Evolutionary conservation across 495 filamentous ascomycete species (phyloP).

Genomic region (Hypomontagnella monticulosa): DNA sequence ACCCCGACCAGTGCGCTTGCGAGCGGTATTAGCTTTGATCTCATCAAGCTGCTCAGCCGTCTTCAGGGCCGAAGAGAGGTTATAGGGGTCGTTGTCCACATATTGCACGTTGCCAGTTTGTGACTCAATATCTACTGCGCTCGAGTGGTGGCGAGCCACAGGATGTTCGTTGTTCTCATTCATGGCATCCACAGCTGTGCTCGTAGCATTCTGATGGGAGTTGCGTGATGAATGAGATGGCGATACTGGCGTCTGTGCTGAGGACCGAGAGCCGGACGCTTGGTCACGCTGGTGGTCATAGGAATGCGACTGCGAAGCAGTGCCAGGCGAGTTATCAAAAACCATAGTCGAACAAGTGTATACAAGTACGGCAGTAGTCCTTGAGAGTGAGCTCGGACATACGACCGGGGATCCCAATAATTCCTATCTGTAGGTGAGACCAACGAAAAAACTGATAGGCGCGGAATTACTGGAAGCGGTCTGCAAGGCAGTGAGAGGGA

Average conservation of each 20-base stretch:
- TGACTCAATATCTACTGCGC: constrained; percentile 69
- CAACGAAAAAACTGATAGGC: constrained; percentile 16
- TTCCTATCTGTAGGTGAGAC: constrained; percentile 34
- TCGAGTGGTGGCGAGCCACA: constrained; percentile 56
- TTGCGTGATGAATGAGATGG: constrained; percentile 9
- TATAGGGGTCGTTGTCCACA: constrained; percentile 78
- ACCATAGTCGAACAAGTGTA: constrained; percentile 25
- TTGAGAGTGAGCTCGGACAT: constrained; percentile 26
- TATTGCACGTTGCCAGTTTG: constrained; percentile 58
- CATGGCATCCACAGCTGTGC: constrained; percentile 58
- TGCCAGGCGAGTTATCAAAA: constrained; percentile 7
- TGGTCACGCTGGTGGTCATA: constrained; percentile 10
- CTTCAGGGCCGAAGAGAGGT: constrained; percentile 82
- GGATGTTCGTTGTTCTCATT: constrained; percentile 54
- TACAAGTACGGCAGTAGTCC: constrained; percentile 4
- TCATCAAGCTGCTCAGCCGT: constrained; percentile 76
- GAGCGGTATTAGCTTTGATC: constrained; percentile 84
- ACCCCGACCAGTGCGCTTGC: constrained; percentile 68
- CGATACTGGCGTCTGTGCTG: constrained; percentile 21
- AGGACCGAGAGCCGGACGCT: constrained; percentile 14
- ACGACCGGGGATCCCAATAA: constrained; percentile 24
- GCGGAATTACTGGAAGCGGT: constrained; percentile 14
- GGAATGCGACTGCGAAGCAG: constrained; percentile 19
- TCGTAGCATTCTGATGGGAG: constrained; percentile 46
- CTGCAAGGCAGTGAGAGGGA: constrained; percentile 13